Conservation (phyloP, 176 grass and related monocot species). For the Oryza punctata region DNA sequence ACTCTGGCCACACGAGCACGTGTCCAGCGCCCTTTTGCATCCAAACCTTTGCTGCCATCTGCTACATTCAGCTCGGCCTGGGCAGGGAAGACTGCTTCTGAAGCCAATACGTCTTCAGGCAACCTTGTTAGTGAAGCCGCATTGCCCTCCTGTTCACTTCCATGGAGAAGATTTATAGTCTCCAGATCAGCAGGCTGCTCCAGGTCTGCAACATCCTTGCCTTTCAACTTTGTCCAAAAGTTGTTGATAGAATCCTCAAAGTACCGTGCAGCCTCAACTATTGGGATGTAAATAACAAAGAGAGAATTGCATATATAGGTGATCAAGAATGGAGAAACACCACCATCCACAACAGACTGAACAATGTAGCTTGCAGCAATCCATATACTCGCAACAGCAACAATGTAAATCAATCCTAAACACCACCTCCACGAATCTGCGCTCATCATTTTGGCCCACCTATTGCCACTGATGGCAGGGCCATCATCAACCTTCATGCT, state of each 20-base stretch:
- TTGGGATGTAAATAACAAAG: conserved; percentile 89
- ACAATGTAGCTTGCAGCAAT: conserved; percentile 98
- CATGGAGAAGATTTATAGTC: conserved; percentile 87
- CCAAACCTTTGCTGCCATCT: conserved; percentile 51
- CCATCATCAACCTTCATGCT: conserved; percentile 25
- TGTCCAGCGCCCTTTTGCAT: conserved; percentile 92
- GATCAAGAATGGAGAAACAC: conserved; percentile 94
- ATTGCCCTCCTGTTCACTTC: conserved; percentile 39
- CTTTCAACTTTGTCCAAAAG: conserved; percentile 59
- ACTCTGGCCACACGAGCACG: conserved; percentile 77
- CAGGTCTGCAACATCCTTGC: conserved; percentile 36
- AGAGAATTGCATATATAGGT: conserved; percentile 98
- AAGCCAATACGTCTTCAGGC: conserved; percentile 27
- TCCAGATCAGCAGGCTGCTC: conserved; percentile 60
- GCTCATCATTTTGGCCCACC: conserved; percentile 28
- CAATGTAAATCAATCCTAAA: conserved; percentile 84
- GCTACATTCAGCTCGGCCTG: conserved; percentile 22
- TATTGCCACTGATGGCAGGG: conserved; percentile 5
- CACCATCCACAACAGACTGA: conserved; percentile 90
- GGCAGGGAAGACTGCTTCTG: background rate
- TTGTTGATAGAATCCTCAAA: conserved; percentile 75
- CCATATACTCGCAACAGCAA: conserved; percentile 87
- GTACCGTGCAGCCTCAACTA: conserved; percentile 80
- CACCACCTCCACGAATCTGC: conserved; percentile 70
- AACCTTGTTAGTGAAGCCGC: background rate